A percentile compares a stretch with the other conserved stretches of the same genome.
Evolutionary conservation across 2,329 filamentous ascomycete species (phyloP).

Genomic region (Phialophora tarda): DNA sequence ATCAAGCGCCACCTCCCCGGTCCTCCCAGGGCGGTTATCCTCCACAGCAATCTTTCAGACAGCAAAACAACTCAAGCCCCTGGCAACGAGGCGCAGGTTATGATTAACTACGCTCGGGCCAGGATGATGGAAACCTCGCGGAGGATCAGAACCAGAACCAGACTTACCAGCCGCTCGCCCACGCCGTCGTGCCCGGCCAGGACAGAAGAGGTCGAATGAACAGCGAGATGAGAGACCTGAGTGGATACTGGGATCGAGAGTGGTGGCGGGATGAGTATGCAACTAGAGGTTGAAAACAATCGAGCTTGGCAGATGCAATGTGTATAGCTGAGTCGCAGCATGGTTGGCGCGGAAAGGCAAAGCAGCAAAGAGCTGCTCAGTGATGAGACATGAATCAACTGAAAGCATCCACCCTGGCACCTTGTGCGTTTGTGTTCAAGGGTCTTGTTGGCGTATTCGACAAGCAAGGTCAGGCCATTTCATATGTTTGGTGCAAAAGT

Average conservation of each 20-base stretch:
- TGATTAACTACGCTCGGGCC: slow-evolving; percentile 56
- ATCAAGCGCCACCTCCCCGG: slow-evolving; percentile 36
- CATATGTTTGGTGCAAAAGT: background rate
- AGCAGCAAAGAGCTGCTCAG: slow-evolving; percentile 9
- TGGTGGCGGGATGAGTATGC: slow-evolving; percentile 35
- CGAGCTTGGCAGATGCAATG: background rate
- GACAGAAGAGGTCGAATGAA: slow-evolving; percentile 30
- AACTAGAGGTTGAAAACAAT: slow-evolving; percentile 13
- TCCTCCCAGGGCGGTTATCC: slow-evolving; percentile 36
- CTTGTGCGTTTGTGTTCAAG: slow-evolving; percentile 14
- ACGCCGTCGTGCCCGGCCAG: slow-evolving; percentile 7
- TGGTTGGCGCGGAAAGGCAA: background rate
- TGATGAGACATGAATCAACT: slow-evolving; percentile 26
- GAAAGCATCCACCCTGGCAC: slow-evolving; percentile 13
- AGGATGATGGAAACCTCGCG: background rate
- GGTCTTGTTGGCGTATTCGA: background rate
- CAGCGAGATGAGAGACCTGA: slow-evolving; percentile 29
- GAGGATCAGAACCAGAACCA: slow-evolving; percentile 7
- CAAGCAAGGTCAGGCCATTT: background rate
- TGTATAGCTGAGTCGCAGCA: background rate
- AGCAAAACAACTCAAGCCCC: slow-evolving; percentile 62
- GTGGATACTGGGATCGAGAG: slow-evolving; percentile 40
- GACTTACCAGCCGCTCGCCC: slow-evolving; percentile 2
- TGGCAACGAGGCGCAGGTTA: slow-evolving; percentile 71
- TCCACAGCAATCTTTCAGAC: slow-evolving; percentile 48